phyloP scores from a whole-genome alignment of 176 grass and related monocot genomes.

The Cenchrus americanus region DNA sequence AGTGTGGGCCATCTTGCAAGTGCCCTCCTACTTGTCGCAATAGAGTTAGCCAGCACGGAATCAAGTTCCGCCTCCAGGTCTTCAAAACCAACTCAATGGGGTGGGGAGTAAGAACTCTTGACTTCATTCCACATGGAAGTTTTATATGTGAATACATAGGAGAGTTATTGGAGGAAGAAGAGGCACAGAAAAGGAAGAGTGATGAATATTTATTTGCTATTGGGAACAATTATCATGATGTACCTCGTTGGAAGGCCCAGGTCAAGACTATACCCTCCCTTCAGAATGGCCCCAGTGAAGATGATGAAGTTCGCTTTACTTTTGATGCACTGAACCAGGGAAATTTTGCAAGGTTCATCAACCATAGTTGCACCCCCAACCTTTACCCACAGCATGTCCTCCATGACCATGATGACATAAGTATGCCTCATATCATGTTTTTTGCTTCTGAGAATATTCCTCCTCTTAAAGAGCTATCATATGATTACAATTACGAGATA shows the following conservation, averaged over 20 bases:
- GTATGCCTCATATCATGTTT: constrained; percentile 60
- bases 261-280: constrained; percentile 42
- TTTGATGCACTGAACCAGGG: constrained; percentile 50
- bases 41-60: constrained; percentile 57
- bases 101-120: constrained; percentile 65
- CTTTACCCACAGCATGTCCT: constrained; percentile 61
- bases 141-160: constrained; percentile 77
- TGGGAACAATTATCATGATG: constrained; percentile 60
- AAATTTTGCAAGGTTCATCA: constrained; percentile 65
- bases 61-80: constrained; percentile 55
- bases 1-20: constrained; percentile 62
- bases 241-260: constrained; percentile 44
- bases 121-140: constrained; percentile 53
- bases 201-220: constrained; percentile 65
- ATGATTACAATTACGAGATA: constrained; percentile 61
- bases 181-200: constrained; percentile 52
- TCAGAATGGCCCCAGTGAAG: constrained; percentile 32
- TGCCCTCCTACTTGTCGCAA: constrained; percentile 57
- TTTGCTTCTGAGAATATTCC: constrained; percentile 60
- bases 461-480: constrained; percentile 58
- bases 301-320: constrained; percentile 24
- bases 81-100: constrained; percentile 58
- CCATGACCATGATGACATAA: constrained; percentile 64
- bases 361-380: constrained; percentile 65
- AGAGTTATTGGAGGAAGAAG: constrained; percentile 53